A percentile compares a stretch with the other conserved stretches of the same genome.
Evolutionary conservation across 2,329 filamentous ascomycete species (phyloP).

Genomic region (Ophiostoma sp.): DNA sequence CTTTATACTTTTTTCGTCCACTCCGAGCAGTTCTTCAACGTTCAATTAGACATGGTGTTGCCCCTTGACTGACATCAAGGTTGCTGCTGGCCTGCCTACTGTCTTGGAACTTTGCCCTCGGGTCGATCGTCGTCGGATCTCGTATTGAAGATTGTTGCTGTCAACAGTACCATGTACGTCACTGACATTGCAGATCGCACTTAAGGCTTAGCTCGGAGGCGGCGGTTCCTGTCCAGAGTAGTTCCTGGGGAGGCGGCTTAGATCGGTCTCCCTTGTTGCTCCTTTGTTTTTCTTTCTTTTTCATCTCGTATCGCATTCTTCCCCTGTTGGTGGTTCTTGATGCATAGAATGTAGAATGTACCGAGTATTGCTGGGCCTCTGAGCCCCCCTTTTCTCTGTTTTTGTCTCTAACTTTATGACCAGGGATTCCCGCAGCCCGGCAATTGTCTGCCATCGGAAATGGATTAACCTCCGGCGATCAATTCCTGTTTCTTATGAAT

Average conservation of each 20-base stretch:
- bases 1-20: not conserved
- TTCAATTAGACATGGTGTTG: not conserved
- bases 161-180: not conserved
- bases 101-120: not conserved
- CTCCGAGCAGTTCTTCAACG: not conserved
- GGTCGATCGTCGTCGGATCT: slow-evolving; percentile 7
- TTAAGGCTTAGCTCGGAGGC: not conserved
- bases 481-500: not conserved
- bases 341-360: too few species aligned
- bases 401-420: not conserved
- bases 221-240: not conserved
- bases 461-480: not conserved
- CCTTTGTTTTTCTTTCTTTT: not conserved
- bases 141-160: not conserved
- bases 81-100: not conserved
- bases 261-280: not conserved
- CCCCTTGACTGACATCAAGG: not conserved
- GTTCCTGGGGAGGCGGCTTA: not conserved
- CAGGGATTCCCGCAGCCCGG: not conserved
- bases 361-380: not conserved
- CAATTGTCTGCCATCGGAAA: not conserved
- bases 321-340: not conserved
- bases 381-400: too few species aligned
- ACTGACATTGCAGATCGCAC: slow-evolving; percentile 2
- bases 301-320: not conserved